phyloP scores from a whole-genome alignment of 2,329 filamentous ascomycete genomes.

The Periconia sp. region DNA sequence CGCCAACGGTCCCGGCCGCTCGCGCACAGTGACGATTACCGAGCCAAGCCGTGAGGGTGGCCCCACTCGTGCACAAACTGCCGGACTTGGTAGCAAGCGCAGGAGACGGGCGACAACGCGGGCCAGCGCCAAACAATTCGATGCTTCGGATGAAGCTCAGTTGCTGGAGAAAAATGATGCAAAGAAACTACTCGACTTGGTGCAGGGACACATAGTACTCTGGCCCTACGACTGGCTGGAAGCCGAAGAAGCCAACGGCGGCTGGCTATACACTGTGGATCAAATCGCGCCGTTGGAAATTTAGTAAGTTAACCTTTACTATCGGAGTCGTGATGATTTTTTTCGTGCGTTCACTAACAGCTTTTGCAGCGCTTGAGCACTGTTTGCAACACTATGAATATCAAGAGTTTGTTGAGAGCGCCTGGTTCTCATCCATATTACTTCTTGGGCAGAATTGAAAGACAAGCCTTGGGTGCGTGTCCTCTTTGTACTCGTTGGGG shows the following conservation, averaged over 20 bases:
- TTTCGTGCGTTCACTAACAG: not conserved
- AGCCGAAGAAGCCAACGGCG: slow-evolving; percentile 86
- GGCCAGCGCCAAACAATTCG: slow-evolving; percentile 65
- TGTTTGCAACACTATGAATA: too few relatives aligned
- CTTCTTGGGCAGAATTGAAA: too few relatives aligned
- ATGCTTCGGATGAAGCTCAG: slow-evolving; percentile 65
- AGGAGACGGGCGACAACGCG: slow-evolving; percentile 71
- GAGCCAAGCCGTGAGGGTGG: slow-evolving; percentile 23
- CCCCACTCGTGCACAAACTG: slow-evolving; percentile 10
- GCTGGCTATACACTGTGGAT: slow-evolving; percentile 97
- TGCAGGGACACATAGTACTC: slow-evolving; percentile 85
- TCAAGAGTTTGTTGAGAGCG: too few relatives aligned
- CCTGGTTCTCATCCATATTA: too few relatives aligned
- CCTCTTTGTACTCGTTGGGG: too few relatives aligned
- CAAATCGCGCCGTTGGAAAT: slow-evolving; percentile 95
- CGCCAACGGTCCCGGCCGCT: slow-evolving; percentile 14
- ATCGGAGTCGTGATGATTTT: not conserved
- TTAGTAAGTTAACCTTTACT: slow-evolving; percentile 56
- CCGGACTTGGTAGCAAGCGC: slow-evolving; percentile 21
- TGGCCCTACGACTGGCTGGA: slow-evolving; percentile 92
- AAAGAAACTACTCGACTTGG: slow-evolving; percentile 76
- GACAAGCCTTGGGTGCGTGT: too few relatives aligned
- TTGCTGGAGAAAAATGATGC: slow-evolving; percentile 74
- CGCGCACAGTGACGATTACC: slow-evolving; percentile 40
- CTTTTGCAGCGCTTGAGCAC: too few relatives aligned